These are phyloP conservation scores for Phytophthora sp. DNA, from an alignment of 352 stramenopile species.

Conservation along the genomic window DNA sequence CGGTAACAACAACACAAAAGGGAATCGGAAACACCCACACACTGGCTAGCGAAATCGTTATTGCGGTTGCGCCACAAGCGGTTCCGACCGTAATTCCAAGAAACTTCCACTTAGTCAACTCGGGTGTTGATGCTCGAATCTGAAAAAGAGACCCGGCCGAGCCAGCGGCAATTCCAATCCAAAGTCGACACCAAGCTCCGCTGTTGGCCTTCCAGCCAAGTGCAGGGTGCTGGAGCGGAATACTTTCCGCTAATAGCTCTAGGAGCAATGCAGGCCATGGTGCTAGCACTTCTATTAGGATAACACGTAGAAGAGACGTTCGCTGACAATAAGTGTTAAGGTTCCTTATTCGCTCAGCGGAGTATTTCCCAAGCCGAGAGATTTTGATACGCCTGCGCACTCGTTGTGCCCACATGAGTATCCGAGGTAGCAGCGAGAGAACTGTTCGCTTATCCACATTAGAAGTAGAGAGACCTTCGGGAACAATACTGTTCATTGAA, in stretches of 20 bases:
- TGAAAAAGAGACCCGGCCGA: background rate
- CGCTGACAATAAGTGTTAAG: conserved; percentile 5
- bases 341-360: background rate
- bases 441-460: too few species aligned
- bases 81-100: background rate
- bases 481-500: background rate
- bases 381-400: background rate
- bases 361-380: conserved; percentile 9
- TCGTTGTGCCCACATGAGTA: background rate
- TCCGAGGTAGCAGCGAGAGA: too few species aligned
- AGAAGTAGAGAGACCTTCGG: background rate
- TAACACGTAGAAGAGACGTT: background rate
- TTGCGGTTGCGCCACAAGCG: background rate
- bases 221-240: background rate
- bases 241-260: conserved; percentile 10
- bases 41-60: background rate
- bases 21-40: background rate
- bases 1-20: background rate
- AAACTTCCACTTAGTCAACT: background rate
- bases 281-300: conserved; percentile 4
- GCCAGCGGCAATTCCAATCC: background rate
- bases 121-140: background rate
- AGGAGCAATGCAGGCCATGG: conserved; percentile 11
- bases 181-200: background rate
- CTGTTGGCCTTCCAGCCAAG: background rate